Percentiles rank a stretch among this genome's conserved stretches.
These are phyloP conservation scores for Penicillium vulpinum DNA, from an alignment of 2,329 filamentous ascomycete species.

Conservation along the genomic window DNA sequence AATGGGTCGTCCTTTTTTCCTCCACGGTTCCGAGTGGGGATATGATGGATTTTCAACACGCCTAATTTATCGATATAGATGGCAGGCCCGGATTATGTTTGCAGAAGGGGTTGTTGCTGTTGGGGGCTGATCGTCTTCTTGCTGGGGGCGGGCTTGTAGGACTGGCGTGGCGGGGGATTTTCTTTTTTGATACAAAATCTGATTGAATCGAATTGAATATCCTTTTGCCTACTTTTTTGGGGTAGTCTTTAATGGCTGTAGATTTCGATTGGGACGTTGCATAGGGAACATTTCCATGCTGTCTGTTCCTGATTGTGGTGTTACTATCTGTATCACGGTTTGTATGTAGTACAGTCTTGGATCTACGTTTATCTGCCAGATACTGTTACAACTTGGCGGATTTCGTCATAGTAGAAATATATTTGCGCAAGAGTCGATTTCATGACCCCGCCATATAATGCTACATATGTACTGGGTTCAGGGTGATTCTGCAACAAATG, in stretches of 20 bases:
- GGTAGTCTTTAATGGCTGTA: neutral
- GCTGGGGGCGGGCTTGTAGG: slow-evolving; percentile 12
- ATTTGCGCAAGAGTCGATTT: neutral
- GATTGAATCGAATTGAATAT: slow-evolving; percentile 30
- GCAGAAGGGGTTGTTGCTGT: slow-evolving; percentile 3
- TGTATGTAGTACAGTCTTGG: neutral
- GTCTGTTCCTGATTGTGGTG: slow-evolving; percentile 1
- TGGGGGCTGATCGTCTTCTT: slow-evolving; percentile 11
- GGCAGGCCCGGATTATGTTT: slow-evolving; percentile 7
- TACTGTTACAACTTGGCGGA: neutral
- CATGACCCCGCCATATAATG: slow-evolving; percentile 1
- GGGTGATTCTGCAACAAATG: neutral
- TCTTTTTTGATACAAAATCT: slow-evolving; percentile 26
- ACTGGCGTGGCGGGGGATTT: slow-evolving; percentile 20
- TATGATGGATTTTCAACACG: neutral
- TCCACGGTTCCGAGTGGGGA: slow-evolving; percentile 10
- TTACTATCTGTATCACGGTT: neutral
- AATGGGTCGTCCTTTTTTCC: neutral
- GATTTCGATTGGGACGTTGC: neutral
- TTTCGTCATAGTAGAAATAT: slow-evolving; percentile 1
- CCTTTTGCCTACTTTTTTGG: slow-evolving; percentile 13
- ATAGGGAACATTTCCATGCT: slow-evolving; percentile 2
- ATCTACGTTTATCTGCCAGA: neutral
- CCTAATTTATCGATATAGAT: neutral
- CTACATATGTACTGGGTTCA: neutral